Evolutionary conservation across 202 grass and related monocot species (phyloP), one percentile per base, ranked within the genome.

Genomic region (Setaria viridis): DNA sequence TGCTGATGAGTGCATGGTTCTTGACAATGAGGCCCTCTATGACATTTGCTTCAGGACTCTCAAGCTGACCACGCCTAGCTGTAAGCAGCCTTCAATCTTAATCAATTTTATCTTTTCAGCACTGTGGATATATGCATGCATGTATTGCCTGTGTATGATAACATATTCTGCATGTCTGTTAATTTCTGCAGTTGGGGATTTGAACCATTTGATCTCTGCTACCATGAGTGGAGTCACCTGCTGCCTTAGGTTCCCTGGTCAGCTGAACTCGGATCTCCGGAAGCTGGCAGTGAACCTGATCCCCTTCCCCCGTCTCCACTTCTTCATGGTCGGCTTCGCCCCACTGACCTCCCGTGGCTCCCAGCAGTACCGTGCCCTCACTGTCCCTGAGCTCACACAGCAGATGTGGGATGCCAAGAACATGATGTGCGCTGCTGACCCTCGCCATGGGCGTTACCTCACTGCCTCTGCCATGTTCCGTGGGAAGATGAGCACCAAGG

Each of bases 401-500:
- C 91, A 96, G 88, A 96, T 96, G 91, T 85, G 93, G 93, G 72
- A 92, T 47, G 54, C 91, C 79, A 85, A 90, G 89, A 79, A 95
- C 91, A 74, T 92, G 90, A 90, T 95, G 88, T 82, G 93, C 8
- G 69, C 91, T 19, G 93, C 91, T 21, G 88, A 89, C 67, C 94
- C 94, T 72, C 91, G 94, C 29, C 94, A 97, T 33, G 94, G 94
- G 7, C 91, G 94, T 41, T 97, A 97, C 77, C 91, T 97, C 33
- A 97, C 94, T 0, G 94, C 94, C n/a, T 94, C 91, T 0, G 94
- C 94, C 79, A 97, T 97, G 94, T 97, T 97, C 85, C 88, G 94
- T 69, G 94, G 94, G 5, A 97, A 97, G 79, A 97, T 97, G 94
- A 97, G 94, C 85, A 97, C 94, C 13, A 92, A 92, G 86, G 90